Evolutionary conservation across 345 rosid species (phyloP).

Genomic region (Populus alba): DNA sequence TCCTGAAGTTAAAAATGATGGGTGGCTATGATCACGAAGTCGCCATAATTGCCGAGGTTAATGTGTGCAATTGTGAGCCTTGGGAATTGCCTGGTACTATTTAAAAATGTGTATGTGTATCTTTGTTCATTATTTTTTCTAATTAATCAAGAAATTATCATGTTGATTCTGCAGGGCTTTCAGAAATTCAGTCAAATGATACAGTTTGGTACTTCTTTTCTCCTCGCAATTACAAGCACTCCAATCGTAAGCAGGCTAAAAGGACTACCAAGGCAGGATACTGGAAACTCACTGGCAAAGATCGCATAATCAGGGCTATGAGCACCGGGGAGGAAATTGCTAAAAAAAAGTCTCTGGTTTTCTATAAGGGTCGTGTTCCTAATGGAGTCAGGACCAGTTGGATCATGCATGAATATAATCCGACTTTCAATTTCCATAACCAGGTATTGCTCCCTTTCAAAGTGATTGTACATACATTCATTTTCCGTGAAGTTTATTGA

Average conservation of each 20-base stretch:
- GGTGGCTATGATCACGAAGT: slow-evolving; percentile 8
- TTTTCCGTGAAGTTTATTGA: background rate
- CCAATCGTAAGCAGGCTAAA: background rate
- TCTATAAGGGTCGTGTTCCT: background rate
- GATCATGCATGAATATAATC: slow-evolving; percentile 10
- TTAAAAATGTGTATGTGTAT: background rate
- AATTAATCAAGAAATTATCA: background rate
- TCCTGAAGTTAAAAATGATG: slow-evolving; percentile 32
- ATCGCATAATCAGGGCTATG: background rate
- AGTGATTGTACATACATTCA: background rate
- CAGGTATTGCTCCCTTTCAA: background rate
- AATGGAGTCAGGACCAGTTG: slow-evolving; percentile 1
- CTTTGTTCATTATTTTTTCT: background rate
- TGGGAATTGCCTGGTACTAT: slow-evolving; percentile 43
- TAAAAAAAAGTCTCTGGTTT: background rate
- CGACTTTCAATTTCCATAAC: background rate
- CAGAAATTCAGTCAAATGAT: slow-evolving; percentile 20
- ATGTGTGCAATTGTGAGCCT: slow-evolving; percentile 42
- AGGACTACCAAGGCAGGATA: background rate
- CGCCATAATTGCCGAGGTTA: slow-evolving; percentile 30
- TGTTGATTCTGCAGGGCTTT: slow-evolving; percentile 1
- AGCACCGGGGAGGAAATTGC: background rate
- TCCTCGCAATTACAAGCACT: background rate
- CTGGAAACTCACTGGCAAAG: slow-evolving; percentile 1
- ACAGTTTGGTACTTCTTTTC: slow-evolving; percentile 4